Base-by-base conservation (phyloP, 208 protist genomes). In the Balamuthia mandrillaris region DNA sequence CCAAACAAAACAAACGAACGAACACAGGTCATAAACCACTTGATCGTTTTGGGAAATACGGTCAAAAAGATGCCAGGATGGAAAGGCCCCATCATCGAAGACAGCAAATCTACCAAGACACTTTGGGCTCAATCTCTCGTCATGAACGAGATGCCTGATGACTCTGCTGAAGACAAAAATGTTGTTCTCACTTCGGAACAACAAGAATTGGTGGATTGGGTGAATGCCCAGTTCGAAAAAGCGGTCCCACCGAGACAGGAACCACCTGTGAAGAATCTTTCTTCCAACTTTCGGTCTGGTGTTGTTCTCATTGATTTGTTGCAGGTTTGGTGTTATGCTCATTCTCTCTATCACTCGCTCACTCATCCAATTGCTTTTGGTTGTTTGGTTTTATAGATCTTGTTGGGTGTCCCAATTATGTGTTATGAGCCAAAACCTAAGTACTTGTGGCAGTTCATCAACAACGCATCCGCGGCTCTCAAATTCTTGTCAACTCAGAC, bases 401-500 rank as follows among this genome's bases (percentile, higher is more conserved):
- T 77, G n/a, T 35, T 77, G 44, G 44, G 49, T 5, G 66, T 24
- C 3, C 66, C 49, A n/a, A 45, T 56, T 9, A 16, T 77, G 24
- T 39, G 16, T 9, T 77, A 54, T 35, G 66, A 56, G 31, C 9
- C 41, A 39, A 45, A 77, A 45, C 66, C 66, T 9, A 77, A 77
- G 66, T 77, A 54, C 24, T 45, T 77, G 27, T 77, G 66, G 66
- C 66, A 77, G 66, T 77, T 56, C 66, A 77, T 77, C 66, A 77
- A 77, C 66, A 77, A 77, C 66, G 66, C 54, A 3, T 56, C 66
- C 5, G 21, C 24, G 29, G 66, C 66, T 33, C 66, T 77, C 27
- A 39, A 45, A 10, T 39, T 77, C 44, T 45, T 77, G 12, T 10
- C 66, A 12, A 45, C 41, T 5, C 66, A 77, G 29, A 77, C 66